phyloP scores from a whole-genome alignment of 768 basidiomycete genomes.

The Lactarius vividus region DNA sequence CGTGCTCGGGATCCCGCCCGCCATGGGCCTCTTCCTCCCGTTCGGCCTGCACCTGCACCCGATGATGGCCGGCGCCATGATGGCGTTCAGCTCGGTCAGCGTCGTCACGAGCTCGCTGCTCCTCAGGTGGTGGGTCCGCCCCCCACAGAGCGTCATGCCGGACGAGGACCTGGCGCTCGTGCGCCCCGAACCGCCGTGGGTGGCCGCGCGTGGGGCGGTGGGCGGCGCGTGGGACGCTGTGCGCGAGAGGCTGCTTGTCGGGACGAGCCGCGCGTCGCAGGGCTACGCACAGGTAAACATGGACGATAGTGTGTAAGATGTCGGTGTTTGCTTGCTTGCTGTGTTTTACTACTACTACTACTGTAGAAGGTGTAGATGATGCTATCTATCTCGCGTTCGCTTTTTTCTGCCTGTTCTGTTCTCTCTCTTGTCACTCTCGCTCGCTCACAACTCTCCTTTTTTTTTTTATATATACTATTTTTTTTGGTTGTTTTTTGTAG shows the following conservation, averaged over 20 bases:
- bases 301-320: slow-evolving; percentile 42
- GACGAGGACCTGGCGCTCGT: slow-evolving; percentile 38
- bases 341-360: background rate
- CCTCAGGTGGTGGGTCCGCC: slow-evolving; percentile 81
- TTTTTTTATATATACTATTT: too few relatives aligned
- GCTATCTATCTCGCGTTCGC: background rate
- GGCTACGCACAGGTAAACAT: slow-evolving; percentile 74
- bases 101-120: slow-evolving; percentile 90
- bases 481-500: too few relatives aligned
- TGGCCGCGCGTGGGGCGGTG: slow-evolving; percentile 43
- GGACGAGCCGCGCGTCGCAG: slow-evolving; percentile 34
- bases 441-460: too few relatives aligned
- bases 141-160: slow-evolving; percentile 66
- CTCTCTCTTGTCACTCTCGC: too few relatives aligned
- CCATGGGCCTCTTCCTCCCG: slow-evolving; percentile 95
- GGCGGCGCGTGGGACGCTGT: slow-evolving; percentile 45
- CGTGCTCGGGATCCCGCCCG: slow-evolving; percentile 88
- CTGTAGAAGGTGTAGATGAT: too few relatives aligned
- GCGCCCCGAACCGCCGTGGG: slow-evolving; percentile 39
- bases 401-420: too few relatives aligned
- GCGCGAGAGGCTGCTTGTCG: slow-evolving; percentile 42
- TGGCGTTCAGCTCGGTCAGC: slow-evolving; percentile 97
- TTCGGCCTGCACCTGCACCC: slow-evolving; percentile 92
- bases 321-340: background rate
- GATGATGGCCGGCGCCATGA: slow-evolving; percentile 97